Base-by-base conservation (phyloP, 805 yeast genomes). In the Candida tallmaniae region DNA sequence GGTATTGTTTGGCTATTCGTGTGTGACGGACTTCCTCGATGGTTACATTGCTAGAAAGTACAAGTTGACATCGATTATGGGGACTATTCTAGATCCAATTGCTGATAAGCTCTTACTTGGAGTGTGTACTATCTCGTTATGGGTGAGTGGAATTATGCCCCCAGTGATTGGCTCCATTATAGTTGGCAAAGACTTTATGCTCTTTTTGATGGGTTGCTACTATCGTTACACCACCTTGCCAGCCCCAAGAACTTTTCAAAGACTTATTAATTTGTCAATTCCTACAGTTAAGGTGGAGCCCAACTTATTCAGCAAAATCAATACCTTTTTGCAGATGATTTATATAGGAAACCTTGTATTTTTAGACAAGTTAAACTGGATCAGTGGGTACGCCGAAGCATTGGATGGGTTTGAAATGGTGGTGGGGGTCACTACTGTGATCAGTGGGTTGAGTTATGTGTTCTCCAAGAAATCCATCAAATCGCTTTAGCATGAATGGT, bases 31-130 rank as follows among this genome's bases (percentile, higher is more conserved):
- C 56, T 81, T 85, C 43, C 60, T 89, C 15, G 99, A 93, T 57
- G 99, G 99, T 0, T 84, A 61, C 50, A 76, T 94, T 42, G 99
- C 99, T 4, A 69, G 99, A 36, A 73, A 61, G 40, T 90, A 59
- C 65, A 78, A 86, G 36, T 65, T 83, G 71, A 74, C 78, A 48
- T 79, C 96, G 1, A 80, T 84, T 1, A 74, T 88, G 5, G 99
- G 99, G 0, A 81, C 96, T 0, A 80, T 93, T 11, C 65, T 94
- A 22, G 99, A 93, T 51, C 99, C 99, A 0, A 70, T 87, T 62
- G 99, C 98, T 0, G 99, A 93, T 54, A 93, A 93, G 54, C 66
- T 83, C 11, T 67, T 93, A 30, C 88, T 93, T 96, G 73, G 90
- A 14, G 76, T 84, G 0, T 77, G 95, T 33, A 89, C 97, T 0